A percentile compares a stretch with the other conserved stretches of the same genome.
Evolutionary conservation across 306 rosid genomes (phyloP).

Genomic region (Lathyrus sativus): DNA sequence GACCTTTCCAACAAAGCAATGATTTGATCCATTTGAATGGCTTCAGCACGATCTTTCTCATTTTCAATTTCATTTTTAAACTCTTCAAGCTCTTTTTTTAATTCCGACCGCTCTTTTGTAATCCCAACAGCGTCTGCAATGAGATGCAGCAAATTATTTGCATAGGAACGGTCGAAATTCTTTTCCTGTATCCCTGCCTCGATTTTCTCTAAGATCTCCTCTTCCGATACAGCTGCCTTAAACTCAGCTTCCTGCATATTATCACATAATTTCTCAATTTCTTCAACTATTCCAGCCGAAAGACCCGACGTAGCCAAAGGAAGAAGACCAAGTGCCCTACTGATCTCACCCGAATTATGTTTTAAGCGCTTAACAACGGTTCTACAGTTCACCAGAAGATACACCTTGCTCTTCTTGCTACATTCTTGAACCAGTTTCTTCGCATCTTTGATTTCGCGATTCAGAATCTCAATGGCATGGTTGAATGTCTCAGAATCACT

Average conservation of each 20-base stretch:
- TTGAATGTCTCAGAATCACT: conserved; percentile 54
- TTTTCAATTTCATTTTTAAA: conserved; percentile 78
- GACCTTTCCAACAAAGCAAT: conserved; percentile 85
- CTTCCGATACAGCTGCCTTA: conserved; percentile 69
- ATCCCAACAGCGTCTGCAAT: conserved; percentile 79
- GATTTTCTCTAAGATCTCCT: conserved; percentile 76
- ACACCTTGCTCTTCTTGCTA: conserved; percentile 70
- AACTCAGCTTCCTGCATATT: conserved; percentile 66
- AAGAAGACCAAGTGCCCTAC: conserved; percentile 60
- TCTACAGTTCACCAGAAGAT: conserved; percentile 66
- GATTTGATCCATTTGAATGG: conserved; percentile 90
- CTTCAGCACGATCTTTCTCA: conserved; percentile 75
- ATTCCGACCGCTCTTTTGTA: conserved; percentile 55
- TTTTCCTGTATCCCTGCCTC: conserved; percentile 71
- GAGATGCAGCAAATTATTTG: conserved; percentile 66
- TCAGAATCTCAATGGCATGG: conserved; percentile 53
- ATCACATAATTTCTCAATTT: conserved; percentile 56
- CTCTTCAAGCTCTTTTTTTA: conserved; percentile 72
- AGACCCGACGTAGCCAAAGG: conserved; percentile 59
- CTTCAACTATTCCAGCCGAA: conserved; percentile 57
- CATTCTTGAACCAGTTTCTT: conserved; percentile 60
- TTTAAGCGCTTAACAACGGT: conserved; percentile 50
- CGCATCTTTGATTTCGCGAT: conserved; percentile 54
- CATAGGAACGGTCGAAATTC: conserved; percentile 68
- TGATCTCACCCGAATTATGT: conserved; percentile 47